Evolutionary conservation across 768 basidiomycete species (phyloP), one percentile per base, ranked within the genome.

Genomic region (Lepiota subincarnata): DNA sequence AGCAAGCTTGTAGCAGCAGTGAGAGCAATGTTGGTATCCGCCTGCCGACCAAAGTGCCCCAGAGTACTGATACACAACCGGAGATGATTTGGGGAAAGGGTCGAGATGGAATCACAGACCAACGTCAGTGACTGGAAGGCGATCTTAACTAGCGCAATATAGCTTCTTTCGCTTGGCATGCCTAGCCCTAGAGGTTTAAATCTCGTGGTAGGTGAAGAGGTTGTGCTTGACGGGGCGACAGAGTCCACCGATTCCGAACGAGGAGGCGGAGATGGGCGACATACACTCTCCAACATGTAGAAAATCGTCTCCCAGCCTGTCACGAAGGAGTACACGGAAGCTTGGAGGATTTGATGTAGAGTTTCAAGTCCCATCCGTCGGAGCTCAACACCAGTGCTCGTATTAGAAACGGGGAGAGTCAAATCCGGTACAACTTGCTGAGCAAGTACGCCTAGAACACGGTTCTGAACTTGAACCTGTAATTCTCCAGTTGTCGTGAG

Each of bases 231-330:
- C 2, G 68, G 48, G 1, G 74, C 66, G 4, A 76, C 60, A 2
- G 79, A 74, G 54, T 81, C 76, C 39, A 67, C 59, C 3, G 75
- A 74, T 16, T 53, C 55, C n/a, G 71, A 66, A 37, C 70, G 67
- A 19, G 64, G 54, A 5, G 63, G 65, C 2, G 50, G 59, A 6
- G 48, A 36, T 5, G 63, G 77, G 45, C 79, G 80, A 67, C 94
- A 98, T 8, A 97, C 91, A 55, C 90, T 92, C 38, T 84, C 83
- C 5, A 99, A 75, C 81, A 98, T 94, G 58, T 86, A 82, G 66
- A 98, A 98, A 59, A 98, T 92, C 0, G 78, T 87, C 59, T 89
- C 86, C 96, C 96, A 99, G 0, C 97, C 96, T 12, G 89, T 82
- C 6, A 94, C 81, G 1, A 99, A 76, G 0, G 92, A 93, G 67